Conservation (phyloP, 495 filamentous ascomycete genomes). For the Rhypophila decipiens region DNA sequence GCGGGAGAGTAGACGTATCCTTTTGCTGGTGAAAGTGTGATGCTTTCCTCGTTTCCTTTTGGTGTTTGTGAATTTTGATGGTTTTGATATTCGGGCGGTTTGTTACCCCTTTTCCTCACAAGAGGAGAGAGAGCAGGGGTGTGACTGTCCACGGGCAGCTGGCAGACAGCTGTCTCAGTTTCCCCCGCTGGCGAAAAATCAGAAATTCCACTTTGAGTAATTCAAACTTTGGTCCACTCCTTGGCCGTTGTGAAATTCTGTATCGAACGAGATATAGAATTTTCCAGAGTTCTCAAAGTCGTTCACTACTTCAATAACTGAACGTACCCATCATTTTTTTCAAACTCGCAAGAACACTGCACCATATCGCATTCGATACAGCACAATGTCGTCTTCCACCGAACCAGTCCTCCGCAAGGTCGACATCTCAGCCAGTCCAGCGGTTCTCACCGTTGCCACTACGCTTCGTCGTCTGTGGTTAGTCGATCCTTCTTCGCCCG, state of each 20-base stretch:
- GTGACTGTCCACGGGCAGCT: too few relatives aligned
- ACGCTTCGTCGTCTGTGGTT: constrained; percentile 7
- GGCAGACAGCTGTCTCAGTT: background rate
- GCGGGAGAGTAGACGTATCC: background rate
- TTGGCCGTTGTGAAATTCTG: background rate
- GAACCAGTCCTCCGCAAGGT: constrained; percentile 1
- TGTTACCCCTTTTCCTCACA: background rate
- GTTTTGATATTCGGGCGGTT: background rate
- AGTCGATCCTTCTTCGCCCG: background rate
- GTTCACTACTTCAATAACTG: background rate
- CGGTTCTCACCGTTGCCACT: constrained; percentile 4
- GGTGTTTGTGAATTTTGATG: background rate
- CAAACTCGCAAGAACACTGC: too few relatives aligned
- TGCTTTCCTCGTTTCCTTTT: too few relatives aligned
- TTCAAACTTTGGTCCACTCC: background rate
- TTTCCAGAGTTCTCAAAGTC: background rate
- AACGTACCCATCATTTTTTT: background rate
- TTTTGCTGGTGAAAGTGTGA: background rate
- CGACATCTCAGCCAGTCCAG: constrained; percentile 3
- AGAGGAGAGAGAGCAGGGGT: too few relatives aligned
- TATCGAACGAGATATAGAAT: background rate
- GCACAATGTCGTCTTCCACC: background rate
- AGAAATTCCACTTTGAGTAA: too few relatives aligned
- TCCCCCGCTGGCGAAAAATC: background rate
- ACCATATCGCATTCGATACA: background rate